Evolutionary conservation across 2,329 filamentous ascomycete genomes (phyloP).

Genomic region (Dryadomyces sulphureus): DNA sequence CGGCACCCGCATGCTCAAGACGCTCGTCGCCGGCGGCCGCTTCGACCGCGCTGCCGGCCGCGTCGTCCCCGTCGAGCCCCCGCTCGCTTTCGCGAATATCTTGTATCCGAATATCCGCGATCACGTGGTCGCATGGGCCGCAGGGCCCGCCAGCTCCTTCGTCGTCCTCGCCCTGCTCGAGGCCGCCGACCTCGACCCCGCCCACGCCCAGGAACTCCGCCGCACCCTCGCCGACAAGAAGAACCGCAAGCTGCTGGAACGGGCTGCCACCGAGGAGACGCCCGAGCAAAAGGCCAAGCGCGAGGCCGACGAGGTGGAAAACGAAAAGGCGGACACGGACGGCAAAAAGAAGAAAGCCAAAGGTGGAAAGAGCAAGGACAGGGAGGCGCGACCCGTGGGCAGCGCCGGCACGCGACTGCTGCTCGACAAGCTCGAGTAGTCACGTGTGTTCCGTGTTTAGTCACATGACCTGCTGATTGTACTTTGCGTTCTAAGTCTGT

Average conservation of each 20-base stretch:
- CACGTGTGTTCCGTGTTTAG: too few relatives aligned
- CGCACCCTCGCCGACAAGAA: slow-evolving; percentile 60
- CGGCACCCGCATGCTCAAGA: slow-evolving; percentile 77
- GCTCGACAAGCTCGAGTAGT: slow-evolving; percentile 39
- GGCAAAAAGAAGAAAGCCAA: slow-evolving; percentile 31
- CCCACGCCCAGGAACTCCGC: slow-evolving; percentile 48
- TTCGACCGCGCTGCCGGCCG: slow-evolving; percentile 64
- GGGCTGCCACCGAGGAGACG: slow-evolving; percentile 46
- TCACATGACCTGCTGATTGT: not conserved
- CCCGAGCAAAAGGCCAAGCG: slow-evolving; percentile 32
- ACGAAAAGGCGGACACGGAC: slow-evolving; percentile 30
- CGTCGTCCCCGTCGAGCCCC: slow-evolving; percentile 56
- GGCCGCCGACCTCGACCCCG: slow-evolving; percentile 55
- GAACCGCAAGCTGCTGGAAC: slow-evolving; percentile 55
- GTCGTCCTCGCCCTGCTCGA: slow-evolving; percentile 73
- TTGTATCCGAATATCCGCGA: slow-evolving; percentile 73
- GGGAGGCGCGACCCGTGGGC: slow-evolving; percentile 26
- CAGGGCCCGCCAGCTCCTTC: slow-evolving; percentile 62
- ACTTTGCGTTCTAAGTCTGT: not conserved
- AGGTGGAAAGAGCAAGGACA: slow-evolving; percentile 25
- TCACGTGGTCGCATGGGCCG: slow-evolving; percentile 69
- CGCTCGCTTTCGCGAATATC: slow-evolving; percentile 64
- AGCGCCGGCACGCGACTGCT: slow-evolving; percentile 49
- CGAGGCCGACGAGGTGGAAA: slow-evolving; percentile 27
- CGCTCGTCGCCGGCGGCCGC: slow-evolving; percentile 74